Conservation (phyloP, 2,329 filamentous ascomycete species). For the Orbilia quercus region DNA sequence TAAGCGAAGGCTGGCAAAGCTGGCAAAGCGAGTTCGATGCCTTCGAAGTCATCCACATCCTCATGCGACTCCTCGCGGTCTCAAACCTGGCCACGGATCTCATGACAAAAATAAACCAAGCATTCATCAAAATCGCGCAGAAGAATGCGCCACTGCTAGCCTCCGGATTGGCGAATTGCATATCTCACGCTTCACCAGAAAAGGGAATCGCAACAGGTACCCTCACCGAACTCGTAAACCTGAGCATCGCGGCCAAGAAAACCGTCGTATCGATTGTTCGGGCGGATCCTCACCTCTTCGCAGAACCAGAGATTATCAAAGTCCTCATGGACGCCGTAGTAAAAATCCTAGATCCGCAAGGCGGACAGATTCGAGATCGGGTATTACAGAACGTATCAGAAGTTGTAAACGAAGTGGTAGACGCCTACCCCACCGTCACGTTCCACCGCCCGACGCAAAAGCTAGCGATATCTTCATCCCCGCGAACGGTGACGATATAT, state of each 20-base stretch:
- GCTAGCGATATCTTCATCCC: slow-evolving; percentile 57
- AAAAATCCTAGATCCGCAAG: slow-evolving; percentile 58
- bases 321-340: slow-evolving; percentile 58
- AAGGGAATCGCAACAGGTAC: slow-evolving; percentile 50
- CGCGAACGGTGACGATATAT: slow-evolving; percentile 57
- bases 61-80: slow-evolving; percentile 58
- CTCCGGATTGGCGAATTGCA: slow-evolving; percentile 58
- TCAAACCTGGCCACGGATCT: slow-evolving; percentile 50
- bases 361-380: slow-evolving; percentile 57
- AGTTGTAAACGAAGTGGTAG: slow-evolving; percentile 58
- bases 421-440: slow-evolving; percentile 58
- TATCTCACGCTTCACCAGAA: slow-evolving; percentile 55
- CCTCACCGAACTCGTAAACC: slow-evolving; percentile 49
- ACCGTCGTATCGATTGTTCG: slow-evolving; percentile 57
- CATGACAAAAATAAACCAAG: slow-evolving; percentile 38
- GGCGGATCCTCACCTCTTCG: slow-evolving; percentile 56
- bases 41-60: slow-evolving; percentile 59
- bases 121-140: slow-evolving; percentile 58
- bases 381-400: slow-evolving; percentile 59
- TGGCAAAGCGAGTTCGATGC: slow-evolving; percentile 59
- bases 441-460: slow-evolving; percentile 59
- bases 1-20: slow-evolving; percentile 58
- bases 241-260: slow-evolving; percentile 58
- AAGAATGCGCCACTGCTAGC: slow-evolving; percentile 59
- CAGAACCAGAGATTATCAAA: slow-evolving; percentile 56